Percentiles rank a stretch among this genome's conserved stretches.
Conservation (phyloP, 1,284 basidiomycete species). For the Tilletia walkeri region DNA sequence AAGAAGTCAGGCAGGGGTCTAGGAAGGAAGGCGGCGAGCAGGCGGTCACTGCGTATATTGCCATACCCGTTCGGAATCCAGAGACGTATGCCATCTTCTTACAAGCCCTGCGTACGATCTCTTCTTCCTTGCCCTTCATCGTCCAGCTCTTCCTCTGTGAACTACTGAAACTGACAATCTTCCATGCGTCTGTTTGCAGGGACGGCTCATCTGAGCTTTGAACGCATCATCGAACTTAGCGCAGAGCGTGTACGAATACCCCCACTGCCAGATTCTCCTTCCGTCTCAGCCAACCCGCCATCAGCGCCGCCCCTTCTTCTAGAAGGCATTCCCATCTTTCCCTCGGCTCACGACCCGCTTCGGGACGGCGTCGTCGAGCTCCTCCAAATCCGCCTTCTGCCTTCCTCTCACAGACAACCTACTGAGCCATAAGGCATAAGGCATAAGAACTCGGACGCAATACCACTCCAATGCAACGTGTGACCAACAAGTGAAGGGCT, state of each 20-base stretch:
- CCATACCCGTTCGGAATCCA: constrained; percentile 30
- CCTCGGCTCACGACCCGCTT: constrained; percentile 26
- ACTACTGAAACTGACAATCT: not conserved
- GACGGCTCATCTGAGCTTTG: not conserved
- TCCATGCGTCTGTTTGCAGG: not conserved
- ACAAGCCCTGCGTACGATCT: constrained; percentile 7
- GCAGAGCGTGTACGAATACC: not conserved
- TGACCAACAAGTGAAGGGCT: no score
- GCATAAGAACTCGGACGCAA: no score
- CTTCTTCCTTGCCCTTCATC: not conserved
- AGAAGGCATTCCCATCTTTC: constrained; percentile 23
- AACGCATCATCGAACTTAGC: not conserved
- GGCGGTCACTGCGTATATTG: constrained; percentile 22
- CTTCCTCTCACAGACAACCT: no score
- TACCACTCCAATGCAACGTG: no score
- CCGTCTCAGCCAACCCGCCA: not conserved
- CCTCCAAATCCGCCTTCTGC: constrained; percentile 22
- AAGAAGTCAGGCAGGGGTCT: not conserved
- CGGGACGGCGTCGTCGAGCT: constrained; percentile 31
- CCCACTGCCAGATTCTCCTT: not conserved
- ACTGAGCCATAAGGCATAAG: no score
- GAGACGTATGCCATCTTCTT: constrained; percentile 26
- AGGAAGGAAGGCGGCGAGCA: not conserved
- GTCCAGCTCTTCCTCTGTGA: not conserved
- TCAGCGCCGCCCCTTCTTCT: not conserved